These are phyloP conservation scores for Pueraria montana DNA, from an alignment of 306 rosid genomes.

Conservation along the genomic window DNA sequence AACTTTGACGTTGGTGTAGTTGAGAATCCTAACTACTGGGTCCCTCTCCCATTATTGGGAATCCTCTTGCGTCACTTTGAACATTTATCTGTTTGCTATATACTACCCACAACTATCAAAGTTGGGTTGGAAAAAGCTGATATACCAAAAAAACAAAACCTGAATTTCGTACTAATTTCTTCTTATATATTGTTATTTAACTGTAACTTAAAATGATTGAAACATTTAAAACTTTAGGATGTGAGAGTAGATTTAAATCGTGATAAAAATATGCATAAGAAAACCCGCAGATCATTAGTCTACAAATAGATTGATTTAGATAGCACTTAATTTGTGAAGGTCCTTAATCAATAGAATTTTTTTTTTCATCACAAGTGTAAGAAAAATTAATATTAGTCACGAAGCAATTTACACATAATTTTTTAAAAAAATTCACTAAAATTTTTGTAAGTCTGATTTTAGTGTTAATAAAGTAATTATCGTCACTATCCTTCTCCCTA, in stretches of 20 bases:
- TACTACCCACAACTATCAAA: slow-evolving; percentile 8
- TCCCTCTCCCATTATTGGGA: slow-evolving; percentile 47
- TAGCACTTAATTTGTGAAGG: background rate
- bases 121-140: slow-evolving; percentile 5
- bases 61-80: slow-evolving; percentile 53
- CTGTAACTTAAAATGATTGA: background rate
- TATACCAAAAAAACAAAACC: background rate
- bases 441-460: too few species aligned
- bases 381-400: too few species aligned
- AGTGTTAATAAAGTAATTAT: too few species aligned
- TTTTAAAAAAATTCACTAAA: too few species aligned
- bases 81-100: slow-evolving; percentile 20
- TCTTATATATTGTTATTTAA: background rate
- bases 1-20: slow-evolving; percentile 29
- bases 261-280: background rate
- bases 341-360: background rate
- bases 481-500: too few species aligned
- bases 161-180: background rate
- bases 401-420: too few species aligned
- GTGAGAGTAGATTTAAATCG: background rate
- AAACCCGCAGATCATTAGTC: background rate
- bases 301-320: background rate
- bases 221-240: background rate
- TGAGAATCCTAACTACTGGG: slow-evolving; percentile 53
- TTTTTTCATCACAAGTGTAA: background rate